Evolutionary conservation across 352 stramenopile species (phyloP).

Genomic region (Nothophytophthora sp.): DNA sequence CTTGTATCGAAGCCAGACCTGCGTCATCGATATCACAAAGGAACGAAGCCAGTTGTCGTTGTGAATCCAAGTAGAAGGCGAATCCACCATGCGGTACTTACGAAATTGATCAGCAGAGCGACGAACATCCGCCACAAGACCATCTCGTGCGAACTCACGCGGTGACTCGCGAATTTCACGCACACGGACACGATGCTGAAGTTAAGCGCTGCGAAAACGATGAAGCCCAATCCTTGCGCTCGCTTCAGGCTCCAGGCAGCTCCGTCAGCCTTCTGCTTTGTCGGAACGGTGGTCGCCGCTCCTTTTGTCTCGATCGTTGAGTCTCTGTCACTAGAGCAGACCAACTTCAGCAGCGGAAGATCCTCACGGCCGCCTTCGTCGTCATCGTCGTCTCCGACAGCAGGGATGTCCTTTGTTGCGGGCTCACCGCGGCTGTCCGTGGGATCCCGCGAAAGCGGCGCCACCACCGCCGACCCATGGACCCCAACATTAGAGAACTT

Average conservation of each 20-base stretch:
- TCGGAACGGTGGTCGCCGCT: not conserved
- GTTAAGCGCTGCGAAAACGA: conserved; percentile 41
- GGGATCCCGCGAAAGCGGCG: no score
- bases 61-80: no score
- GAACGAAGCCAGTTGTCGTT: not conserved
- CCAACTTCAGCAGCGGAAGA: no score
- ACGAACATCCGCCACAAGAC: conserved; percentile 49
- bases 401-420: no score
- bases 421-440: no score
- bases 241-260: conserved; percentile 11
- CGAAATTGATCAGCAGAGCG: conserved; percentile 37
- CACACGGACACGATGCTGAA: conserved; percentile 51
- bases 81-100: conserved; percentile 9
- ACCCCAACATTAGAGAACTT: no score
- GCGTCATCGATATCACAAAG: not conserved
- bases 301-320: no score
- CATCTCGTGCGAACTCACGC: conserved; percentile 35
- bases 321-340: no score
- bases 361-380: no score
- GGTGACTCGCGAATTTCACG: conserved; percentile 40
- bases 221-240: conserved; percentile 27
- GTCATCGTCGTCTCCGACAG: no score
- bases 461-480: no score
- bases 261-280: not conserved
- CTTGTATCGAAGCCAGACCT: conserved; percentile 31